Conservation (phyloP, 306 rosid genomes). For the Vigna mungo region DNA sequence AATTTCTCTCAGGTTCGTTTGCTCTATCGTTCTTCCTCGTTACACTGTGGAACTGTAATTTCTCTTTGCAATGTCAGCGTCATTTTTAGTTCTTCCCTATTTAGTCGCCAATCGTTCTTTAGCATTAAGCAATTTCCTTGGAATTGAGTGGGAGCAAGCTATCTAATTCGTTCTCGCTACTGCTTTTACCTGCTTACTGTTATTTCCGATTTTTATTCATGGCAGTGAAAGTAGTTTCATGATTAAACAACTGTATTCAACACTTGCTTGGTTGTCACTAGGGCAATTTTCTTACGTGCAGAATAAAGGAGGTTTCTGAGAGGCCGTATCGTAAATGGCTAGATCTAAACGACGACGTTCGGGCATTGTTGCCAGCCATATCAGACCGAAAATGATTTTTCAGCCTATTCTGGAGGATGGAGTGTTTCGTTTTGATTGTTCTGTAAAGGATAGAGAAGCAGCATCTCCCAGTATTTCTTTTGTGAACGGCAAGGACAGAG, state of each 20-base stretch:
- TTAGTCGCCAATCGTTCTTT: slow-evolving; percentile 22
- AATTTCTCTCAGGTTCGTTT: slow-evolving; percentile 45
- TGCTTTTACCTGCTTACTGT: slow-evolving; percentile 2
- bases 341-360: slow-evolving; percentile 45
- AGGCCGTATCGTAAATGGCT: slow-evolving; percentile 63
- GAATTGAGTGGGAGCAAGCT: not conserved
- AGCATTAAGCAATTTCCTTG: not conserved
- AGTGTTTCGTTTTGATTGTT: slow-evolving; percentile 89
- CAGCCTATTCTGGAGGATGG: slow-evolving; percentile 81
- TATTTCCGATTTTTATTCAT: slow-evolving; percentile 18
- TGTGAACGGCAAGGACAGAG: slow-evolving; percentile 63
- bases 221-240: not conserved
- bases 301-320: slow-evolving; percentile 54
- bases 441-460: slow-evolving; percentile 64
- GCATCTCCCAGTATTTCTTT: slow-evolving; percentile 85
- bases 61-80: slow-evolving; percentile 25
- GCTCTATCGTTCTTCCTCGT: slow-evolving; percentile 6
- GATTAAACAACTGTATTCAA: slow-evolving; percentile 14
- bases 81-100: slow-evolving; percentile 8
- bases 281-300: slow-evolving; percentile 44
- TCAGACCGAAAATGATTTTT: slow-evolving; percentile 64
- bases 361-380: slow-evolving; percentile 47
- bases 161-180: not conserved
- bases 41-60: not conserved
- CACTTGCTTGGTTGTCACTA: slow-evolving; percentile 23